Percentiles rank a stretch among this genome's conserved stretches.
These are phyloP conservation scores for Aspergillus taichungensis DNA, from an alignment of 495 filamentous ascomycete genomes.

Conservation along the genomic window DNA sequence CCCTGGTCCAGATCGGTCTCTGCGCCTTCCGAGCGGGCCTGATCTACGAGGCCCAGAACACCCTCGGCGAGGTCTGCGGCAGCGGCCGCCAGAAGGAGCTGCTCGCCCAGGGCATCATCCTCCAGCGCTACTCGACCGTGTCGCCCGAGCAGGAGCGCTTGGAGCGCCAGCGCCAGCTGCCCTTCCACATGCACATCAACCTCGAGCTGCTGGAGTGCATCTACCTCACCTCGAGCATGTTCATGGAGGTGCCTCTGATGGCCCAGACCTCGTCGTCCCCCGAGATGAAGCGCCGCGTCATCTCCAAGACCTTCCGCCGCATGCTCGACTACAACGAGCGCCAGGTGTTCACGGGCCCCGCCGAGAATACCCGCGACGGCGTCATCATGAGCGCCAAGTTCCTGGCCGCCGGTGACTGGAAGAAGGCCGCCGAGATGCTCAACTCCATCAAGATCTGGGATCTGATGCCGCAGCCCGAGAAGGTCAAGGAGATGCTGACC, in stretches of 20 bases:
- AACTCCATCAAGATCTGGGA: constrained; percentile 99
- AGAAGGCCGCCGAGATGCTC: constrained; percentile 86
- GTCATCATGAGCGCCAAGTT: constrained; percentile 98
- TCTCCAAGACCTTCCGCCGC: constrained; percentile 98
- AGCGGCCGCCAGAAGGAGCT: constrained; percentile 96
- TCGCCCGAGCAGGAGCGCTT: constrained; percentile 95
- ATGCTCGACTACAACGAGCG: constrained; percentile 99
- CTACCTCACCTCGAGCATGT: constrained; percentile 97
- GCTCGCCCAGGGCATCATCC: constrained; percentile 93
- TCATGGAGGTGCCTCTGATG: constrained; percentile 93
- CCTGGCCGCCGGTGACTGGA: constrained; percentile 94
- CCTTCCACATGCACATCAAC: constrained; percentile 99
- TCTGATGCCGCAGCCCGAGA: constrained; percentile 73
- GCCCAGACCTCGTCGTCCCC: constrained; percentile 93
- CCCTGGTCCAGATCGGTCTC: constrained; percentile 93
- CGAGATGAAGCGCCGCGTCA: constrained; percentile 94
- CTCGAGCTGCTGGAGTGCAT: constrained; percentile 95
- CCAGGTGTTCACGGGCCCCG: constrained; percentile 96
- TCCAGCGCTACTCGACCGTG: constrained; percentile 90
- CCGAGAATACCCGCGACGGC: constrained; percentile 96
- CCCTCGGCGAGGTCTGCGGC: constrained; percentile 94
- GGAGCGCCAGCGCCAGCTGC: constrained; percentile 90
- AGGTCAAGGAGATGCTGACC: constrained; percentile 93
- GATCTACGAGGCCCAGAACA: constrained; percentile 94
- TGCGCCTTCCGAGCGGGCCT: constrained; percentile 96